Percentiles rank a stretch among this genome's conserved stretches.
These are phyloP conservation scores for Jackrogersella multiformis DNA, from an alignment of 495 filamentous ascomycete genomes.

Conservation along the genomic window DNA sequence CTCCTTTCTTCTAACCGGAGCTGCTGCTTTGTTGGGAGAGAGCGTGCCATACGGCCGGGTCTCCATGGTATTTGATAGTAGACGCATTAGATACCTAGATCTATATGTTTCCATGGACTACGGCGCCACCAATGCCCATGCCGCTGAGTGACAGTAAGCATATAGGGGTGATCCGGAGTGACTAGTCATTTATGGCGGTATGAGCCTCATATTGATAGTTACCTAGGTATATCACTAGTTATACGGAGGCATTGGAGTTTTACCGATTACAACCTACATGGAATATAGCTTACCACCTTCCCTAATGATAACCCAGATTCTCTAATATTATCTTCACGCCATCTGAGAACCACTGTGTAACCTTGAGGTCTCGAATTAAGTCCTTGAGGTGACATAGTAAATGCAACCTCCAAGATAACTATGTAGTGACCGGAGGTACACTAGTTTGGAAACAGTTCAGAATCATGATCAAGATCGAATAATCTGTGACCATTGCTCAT, in stretches of 20 bases:
- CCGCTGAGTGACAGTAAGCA: not conserved
- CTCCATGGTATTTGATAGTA: not conserved
- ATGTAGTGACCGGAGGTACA: not conserved
- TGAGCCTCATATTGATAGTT: constrained; percentile 13
- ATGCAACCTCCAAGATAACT: not conserved
- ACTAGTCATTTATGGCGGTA: not conserved
- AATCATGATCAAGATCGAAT: not conserved
- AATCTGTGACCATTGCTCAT: not conserved
- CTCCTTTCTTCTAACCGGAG: not conserved
- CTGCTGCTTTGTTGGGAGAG: not conserved
- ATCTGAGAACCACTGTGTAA: not conserved
- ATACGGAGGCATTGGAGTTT: not conserved
- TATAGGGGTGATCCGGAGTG: not conserved
- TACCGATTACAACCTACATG: not conserved
- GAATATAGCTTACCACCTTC: constrained; percentile 8
- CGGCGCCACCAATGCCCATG: not conserved
- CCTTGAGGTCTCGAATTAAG: constrained; percentile 1
- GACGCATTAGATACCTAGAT: not conserved
- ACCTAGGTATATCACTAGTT: constrained; percentile 19
- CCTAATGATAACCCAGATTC: not conserved
- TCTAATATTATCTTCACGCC: not conserved
- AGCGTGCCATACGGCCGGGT: not conserved
- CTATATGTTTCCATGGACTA: not conserved
- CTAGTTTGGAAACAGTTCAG: not conserved
- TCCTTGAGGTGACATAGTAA: not conserved